Conservation (phyloP, 352 stramenopile species). For the Hyaloperonospora arabidopsidis region DNA sequence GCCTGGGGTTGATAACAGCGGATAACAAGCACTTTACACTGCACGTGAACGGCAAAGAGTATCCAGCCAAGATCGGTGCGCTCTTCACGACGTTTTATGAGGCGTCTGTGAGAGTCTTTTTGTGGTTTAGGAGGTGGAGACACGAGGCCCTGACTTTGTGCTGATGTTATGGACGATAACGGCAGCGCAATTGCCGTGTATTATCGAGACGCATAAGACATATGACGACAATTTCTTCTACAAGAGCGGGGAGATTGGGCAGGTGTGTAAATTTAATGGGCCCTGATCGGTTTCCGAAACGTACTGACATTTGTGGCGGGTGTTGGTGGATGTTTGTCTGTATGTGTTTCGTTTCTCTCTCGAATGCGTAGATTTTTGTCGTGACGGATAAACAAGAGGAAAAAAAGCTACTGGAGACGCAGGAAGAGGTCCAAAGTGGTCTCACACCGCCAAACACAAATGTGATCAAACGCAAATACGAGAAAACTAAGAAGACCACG, state of each 20-base stretch:
- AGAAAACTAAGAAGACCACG: constrained; percentile 79
- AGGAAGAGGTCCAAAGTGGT: constrained; percentile 61
- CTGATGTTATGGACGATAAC: background rate
- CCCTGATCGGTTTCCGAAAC: background rate
- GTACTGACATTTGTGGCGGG: background rate
- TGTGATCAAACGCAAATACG: constrained; percentile 82
- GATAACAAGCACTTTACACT: constrained; percentile 86
- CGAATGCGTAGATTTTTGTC: constrained; percentile 60
- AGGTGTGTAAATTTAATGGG: constrained; percentile 27
- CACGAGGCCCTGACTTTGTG: background rate
- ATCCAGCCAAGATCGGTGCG: constrained; percentile 72
- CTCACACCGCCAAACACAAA: constrained; percentile 82
- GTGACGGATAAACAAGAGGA: constrained; percentile 77
- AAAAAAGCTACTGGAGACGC: constrained; percentile 45
- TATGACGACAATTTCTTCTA: constrained; percentile 87
- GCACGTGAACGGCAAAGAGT: constrained; percentile 65
- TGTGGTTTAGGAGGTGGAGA: background rate
- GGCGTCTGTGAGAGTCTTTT: too few relatives aligned
- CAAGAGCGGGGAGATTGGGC: constrained; percentile 83
- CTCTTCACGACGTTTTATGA: background rate
- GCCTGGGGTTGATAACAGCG: constrained; percentile 24
- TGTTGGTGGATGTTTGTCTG: background rate
- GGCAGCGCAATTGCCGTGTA: constrained; percentile 73
- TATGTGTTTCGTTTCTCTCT: constrained; percentile 1
- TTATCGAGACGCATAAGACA: constrained; percentile 86